Evolutionary conservation across 2,329 filamentous ascomycete genomes (phyloP), one percentile per base, ranked within the genome.

Genomic region (Zymoseptoria brevis): DNA sequence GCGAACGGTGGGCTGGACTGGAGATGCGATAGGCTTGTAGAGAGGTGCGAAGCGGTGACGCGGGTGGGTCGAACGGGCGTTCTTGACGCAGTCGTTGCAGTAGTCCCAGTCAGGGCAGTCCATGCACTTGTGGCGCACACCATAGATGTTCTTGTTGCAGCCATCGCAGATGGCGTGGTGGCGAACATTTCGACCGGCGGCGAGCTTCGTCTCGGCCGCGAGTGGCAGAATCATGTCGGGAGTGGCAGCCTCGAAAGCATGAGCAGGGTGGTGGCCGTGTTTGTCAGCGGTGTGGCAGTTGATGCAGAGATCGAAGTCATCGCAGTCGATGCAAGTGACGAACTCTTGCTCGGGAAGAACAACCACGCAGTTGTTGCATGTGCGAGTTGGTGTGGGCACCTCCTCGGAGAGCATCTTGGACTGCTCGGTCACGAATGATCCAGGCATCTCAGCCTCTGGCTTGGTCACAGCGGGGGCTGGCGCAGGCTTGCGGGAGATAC

Each of bases 71-170:
- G 84, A 81, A 61, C 76, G 75, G 51, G 89, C 87, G 65, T 81
- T 83, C 67, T 80, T 76, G 60, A 90, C 75, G 75, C 95, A 99
- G 8, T 83, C 79, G 22, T 82, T 81, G 79, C 94, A 99, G 77
- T 89, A 97, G 71, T 99, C 94, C 88, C 90, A 99, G 75, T 99
- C 94, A 50, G 95, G 94, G 79, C 94, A 99, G 73, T 90, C 87
- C 64, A 97, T 81, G 74, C 94, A 99, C 81, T 99, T 99, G 83
- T 97, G 88, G 67, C 94, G 93, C 59, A 96, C 82, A 67, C 94
- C 95, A 67, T 82, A 81, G 69, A 99, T 94, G 73, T 85, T 86
- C 81, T 84, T 87, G 68, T 97, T 89, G 74, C 95, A 99, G 49
- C 90, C 90, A 77, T 99, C 94, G 72, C 94, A 99, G 64, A 96